phyloP scores from a whole-genome alignment of 495 filamentous ascomycete species.

The Penicillium silybi region DNA sequence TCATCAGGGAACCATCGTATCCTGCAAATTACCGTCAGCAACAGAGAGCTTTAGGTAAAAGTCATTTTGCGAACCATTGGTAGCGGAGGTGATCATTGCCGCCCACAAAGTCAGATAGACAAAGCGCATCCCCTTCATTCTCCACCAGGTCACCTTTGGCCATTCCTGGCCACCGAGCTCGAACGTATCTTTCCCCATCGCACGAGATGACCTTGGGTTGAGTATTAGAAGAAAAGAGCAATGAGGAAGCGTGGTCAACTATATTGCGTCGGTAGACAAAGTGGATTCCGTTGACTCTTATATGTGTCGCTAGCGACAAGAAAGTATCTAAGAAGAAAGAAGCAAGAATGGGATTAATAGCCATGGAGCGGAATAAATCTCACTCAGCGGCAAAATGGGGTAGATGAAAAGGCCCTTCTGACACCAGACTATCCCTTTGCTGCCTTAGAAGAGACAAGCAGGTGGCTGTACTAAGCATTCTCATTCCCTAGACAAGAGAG shows the following conservation, averaged over 20 bases:
- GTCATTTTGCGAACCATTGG: constrained; percentile 5
- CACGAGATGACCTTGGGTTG: background rate
- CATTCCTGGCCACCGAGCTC: constrained; percentile 37
- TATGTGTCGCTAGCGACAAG: background rate
- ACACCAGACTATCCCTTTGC: no score
- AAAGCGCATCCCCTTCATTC: constrained; percentile 34
- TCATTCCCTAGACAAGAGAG: no score
- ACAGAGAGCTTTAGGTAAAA: background rate
- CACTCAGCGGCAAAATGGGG: constrained; percentile 13
- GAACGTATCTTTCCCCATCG: constrained; percentile 41
- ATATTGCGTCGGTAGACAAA: background rate
- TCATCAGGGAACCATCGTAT: constrained; percentile 58
- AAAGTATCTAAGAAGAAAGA: constrained; percentile 1
- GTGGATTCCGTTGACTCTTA: background rate
- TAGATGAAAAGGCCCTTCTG: background rate
- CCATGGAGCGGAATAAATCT: background rate
- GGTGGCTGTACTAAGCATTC: no score
- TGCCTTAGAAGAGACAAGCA: no score
- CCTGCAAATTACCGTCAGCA: constrained; percentile 35
- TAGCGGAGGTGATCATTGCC: constrained; percentile 34
- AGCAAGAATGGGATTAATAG: background rate
- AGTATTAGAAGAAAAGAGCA: background rate
- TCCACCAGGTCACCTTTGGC: constrained; percentile 38
- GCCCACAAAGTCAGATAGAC: constrained; percentile 36
- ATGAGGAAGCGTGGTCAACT: background rate